Evolutionary conservation across 2,329 filamentous ascomycete species (phyloP).

Genomic region (Phialocephala subalpina): DNA sequence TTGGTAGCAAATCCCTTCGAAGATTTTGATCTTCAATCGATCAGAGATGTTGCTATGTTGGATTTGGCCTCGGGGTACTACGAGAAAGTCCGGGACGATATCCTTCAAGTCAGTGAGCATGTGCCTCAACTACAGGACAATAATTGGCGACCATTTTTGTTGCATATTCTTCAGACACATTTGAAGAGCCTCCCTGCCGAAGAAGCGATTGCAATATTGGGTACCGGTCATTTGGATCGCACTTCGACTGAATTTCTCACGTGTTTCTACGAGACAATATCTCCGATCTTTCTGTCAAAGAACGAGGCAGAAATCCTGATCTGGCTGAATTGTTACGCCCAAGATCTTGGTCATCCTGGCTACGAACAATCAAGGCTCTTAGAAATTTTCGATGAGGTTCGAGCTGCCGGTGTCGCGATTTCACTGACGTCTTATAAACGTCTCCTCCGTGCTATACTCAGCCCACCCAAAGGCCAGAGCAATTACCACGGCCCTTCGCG

Average conservation of each 20-base stretch:
- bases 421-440: slow-evolving; percentile 45
- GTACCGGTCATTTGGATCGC: slow-evolving; percentile 46
- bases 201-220: slow-evolving; percentile 46
- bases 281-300: slow-evolving; percentile 38
- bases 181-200: slow-evolving; percentile 44
- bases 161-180: slow-evolving; percentile 30
- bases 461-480: slow-evolving; percentile 34
- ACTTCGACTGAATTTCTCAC: slow-evolving; percentile 52
- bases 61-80: slow-evolving; percentile 32
- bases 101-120: slow-evolving; percentile 22
- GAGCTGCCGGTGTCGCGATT: slow-evolving; percentile 46
- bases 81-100: slow-evolving; percentile 23
- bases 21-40: slow-evolving; percentile 15
- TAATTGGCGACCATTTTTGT: slow-evolving; percentile 34
- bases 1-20: slow-evolving; percentile 16
- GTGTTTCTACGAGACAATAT: slow-evolving; percentile 47
- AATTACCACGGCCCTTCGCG: slow-evolving; percentile 29
- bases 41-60: slow-evolving; percentile 22
- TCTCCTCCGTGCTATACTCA: slow-evolving; percentile 49
- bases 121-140: slow-evolving; percentile 29
- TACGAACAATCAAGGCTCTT: slow-evolving; percentile 48
- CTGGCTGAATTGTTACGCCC: slow-evolving; percentile 48
- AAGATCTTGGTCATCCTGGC: slow-evolving; percentile 47
- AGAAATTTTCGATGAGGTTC: slow-evolving; percentile 45
- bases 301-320: slow-evolving; percentile 45